A percentile compares a stretch with the other conserved stretches of the same genome.
phyloP scores from a whole-genome alignment of 805 yeast species.

The Myxozyma melibiosi region DNA sequence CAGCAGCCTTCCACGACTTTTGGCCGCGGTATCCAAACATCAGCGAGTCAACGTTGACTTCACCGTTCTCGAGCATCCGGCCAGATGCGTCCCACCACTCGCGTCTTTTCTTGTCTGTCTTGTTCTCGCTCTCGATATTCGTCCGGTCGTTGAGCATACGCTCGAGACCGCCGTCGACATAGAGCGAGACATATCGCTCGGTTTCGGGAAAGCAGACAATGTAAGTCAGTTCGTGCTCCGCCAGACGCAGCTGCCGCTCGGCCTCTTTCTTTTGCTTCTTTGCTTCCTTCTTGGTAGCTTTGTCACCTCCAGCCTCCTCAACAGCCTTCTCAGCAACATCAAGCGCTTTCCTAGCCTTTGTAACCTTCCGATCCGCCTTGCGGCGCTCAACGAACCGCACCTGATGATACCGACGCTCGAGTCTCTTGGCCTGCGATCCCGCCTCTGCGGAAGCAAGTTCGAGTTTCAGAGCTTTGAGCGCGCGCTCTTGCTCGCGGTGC shows the following conservation, averaged over 20 bases:
- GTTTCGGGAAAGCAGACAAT: slow-evolving; percentile 32
- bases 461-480: slow-evolving; percentile 61
- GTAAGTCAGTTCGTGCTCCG: slow-evolving; percentile 32
- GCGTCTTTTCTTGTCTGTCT: slow-evolving; percentile 15
- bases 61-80: slow-evolving; percentile 12
- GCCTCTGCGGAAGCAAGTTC: slow-evolving; percentile 57
- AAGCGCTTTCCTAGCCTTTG: slow-evolving; percentile 9
- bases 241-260: slow-evolving; percentile 5
- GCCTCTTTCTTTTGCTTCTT: slow-evolving; percentile 2
- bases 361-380: slow-evolving; percentile 34
- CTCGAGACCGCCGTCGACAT: slow-evolving; percentile 27
- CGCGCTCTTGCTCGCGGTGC: slow-evolving; percentile 58
- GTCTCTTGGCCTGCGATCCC: slow-evolving; percentile 51
- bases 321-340: background rate
- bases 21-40: slow-evolving; percentile 21
- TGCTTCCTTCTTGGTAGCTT: slow-evolving; percentile 5
- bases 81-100: slow-evolving; percentile 21
- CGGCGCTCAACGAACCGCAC: slow-evolving; percentile 67
- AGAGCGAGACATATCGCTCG: slow-evolving; percentile 33
- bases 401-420: slow-evolving; percentile 83
- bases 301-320: slow-evolving; percentile 5
- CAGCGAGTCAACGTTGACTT: slow-evolving; percentile 21
- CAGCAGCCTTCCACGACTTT: background rate
- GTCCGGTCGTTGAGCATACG: background rate
- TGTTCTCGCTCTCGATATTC: slow-evolving; percentile 5